phyloP scores from a whole-genome alignment of 176 grass and related monocot species.

The Carex parvula region DNA sequence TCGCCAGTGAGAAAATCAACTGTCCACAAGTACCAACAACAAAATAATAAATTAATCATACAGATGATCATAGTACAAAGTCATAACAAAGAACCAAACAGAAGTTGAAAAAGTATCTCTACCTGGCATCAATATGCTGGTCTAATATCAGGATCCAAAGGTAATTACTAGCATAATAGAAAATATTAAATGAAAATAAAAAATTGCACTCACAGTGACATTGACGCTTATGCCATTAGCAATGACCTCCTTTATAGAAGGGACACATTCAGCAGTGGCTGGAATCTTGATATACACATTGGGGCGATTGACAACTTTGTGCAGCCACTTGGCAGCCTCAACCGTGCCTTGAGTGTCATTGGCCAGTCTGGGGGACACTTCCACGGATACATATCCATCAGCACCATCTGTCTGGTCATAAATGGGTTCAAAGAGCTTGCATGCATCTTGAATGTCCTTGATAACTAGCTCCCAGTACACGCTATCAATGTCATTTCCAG shows the following conservation, averaged over 20 bases:
- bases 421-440: constrained; percentile 88
- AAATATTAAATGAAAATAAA: background rate
- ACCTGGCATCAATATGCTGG: background rate
- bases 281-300: constrained; percentile 99
- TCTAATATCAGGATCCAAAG: background rate
- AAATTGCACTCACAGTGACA: constrained; percentile 67
- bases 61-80: background rate
- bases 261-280: constrained; percentile 92
- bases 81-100: background rate
- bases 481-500: constrained; percentile 70
- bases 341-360: constrained; percentile 87
- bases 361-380: constrained; percentile 90
- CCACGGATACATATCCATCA: constrained; percentile 97
- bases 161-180: constrained; percentile 5
- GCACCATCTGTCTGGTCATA: constrained; percentile 70
- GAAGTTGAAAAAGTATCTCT: background rate
- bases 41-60: constrained; percentile 2
- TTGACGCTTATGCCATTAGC: constrained; percentile 92
- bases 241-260: constrained; percentile 84
- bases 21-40: constrained; percentile 35
- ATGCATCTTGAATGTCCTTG: constrained; percentile 96
- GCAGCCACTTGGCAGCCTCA: constrained; percentile 92
- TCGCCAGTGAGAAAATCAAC: constrained; percentile 93
- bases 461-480: constrained; percentile 98
- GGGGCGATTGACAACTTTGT: constrained; percentile 68